A percentile compares a stretch with the other conserved stretches of the same genome.
Evolutionary conservation across 495 filamentous ascomycete species (phyloP).

Genomic region (Hypoxylon intermedium): DNA sequence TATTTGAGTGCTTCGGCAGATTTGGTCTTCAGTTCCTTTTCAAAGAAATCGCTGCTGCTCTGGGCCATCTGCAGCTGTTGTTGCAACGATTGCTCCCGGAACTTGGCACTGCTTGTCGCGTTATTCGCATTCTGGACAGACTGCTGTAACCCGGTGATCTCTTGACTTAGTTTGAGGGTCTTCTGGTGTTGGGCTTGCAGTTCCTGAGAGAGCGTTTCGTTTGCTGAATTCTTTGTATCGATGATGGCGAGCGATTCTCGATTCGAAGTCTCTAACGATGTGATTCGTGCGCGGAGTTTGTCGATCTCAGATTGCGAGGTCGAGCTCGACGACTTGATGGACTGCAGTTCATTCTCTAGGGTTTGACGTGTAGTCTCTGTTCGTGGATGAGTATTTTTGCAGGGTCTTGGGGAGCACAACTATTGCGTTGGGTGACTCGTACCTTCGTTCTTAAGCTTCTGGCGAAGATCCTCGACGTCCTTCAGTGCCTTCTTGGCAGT

Average conservation of each 20-base stretch:
- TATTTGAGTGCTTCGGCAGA: constrained; percentile 83
- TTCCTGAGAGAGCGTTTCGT: constrained; percentile 85
- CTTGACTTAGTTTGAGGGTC: constrained; percentile 78
- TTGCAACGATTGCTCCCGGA: constrained; percentile 84
- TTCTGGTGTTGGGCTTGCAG: constrained; percentile 88
- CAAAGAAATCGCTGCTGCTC: constrained; percentile 90
- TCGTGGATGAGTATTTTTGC: constrained; percentile 23
- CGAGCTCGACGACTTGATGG: constrained; percentile 76
- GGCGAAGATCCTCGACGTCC: constrained; percentile 77
- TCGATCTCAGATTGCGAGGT: constrained; percentile 78
- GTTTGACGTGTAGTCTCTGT: constrained; percentile 49
- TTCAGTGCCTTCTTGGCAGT: constrained; percentile 81
- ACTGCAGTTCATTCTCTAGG: constrained; percentile 81
- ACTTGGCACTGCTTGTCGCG: constrained; percentile 75
- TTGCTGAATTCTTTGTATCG: constrained; percentile 86
- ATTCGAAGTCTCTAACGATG: constrained; percentile 87
- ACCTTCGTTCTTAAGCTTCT: constrained; percentile 85
- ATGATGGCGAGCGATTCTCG: constrained; percentile 85
- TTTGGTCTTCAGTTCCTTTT: constrained; percentile 88
- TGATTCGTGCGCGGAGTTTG: constrained; percentile 76
- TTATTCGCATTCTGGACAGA: constrained; percentile 80
- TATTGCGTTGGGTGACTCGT: constrained; percentile 37
- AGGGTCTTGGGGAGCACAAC: background rate
- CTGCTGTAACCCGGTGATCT: constrained; percentile 80
- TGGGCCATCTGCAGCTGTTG: constrained; percentile 88